These are phyloP conservation scores for Cercospora sojina DNA, from an alignment of 2,329 filamentous ascomycete genomes.

Conservation along the genomic window DNA sequence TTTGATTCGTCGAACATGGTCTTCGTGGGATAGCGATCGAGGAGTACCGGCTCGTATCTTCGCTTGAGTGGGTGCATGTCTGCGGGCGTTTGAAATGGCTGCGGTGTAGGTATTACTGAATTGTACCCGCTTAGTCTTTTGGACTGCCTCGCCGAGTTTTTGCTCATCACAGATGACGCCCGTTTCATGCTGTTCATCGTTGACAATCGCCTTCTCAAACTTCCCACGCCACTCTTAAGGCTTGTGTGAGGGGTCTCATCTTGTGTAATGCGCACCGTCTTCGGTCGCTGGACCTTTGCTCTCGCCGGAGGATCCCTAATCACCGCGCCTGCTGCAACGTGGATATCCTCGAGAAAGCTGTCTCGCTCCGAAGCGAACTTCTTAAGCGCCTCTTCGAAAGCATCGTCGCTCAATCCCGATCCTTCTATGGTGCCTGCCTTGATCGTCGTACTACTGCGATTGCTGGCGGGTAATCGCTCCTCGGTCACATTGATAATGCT, in stretches of 20 bases:
- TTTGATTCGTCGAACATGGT: conserved; percentile 76
- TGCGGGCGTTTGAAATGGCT: conserved; percentile 83
- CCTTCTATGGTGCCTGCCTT: conserved; percentile 47
- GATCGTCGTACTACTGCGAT: conserved; percentile 64
- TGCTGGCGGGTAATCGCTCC: conserved; percentile 55
- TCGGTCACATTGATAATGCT: conserved; percentile 48
- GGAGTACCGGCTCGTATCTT: conserved; percentile 90
- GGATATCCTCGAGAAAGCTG: conserved; percentile 87
- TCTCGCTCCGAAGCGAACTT: conserved; percentile 97
- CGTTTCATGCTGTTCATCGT: conserved; percentile 95
- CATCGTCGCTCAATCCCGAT: conserved; percentile 54
- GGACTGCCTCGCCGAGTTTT: conserved; percentile 74
- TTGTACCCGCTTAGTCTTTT: conserved; percentile 96
- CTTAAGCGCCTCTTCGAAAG: conserved; percentile 88
- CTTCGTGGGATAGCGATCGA: conserved; percentile 89
- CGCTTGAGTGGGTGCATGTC: conserved; percentile 95
- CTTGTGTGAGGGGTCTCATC: conserved; percentile 54
- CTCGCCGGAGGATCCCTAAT: conserved; percentile 41
- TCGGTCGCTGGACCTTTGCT: conserved; percentile 64
- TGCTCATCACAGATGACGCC: conserved; percentile 68
- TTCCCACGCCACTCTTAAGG: conserved; percentile 67
- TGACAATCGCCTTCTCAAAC: conserved; percentile 87
- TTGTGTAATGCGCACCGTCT: conserved; percentile 79
- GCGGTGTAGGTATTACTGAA: conserved; percentile 90
- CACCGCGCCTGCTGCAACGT: conserved; percentile 80